A percentile compares a stretch with the other conserved stretches of the same genome.
Conservation (phyloP, 306 rosid species). For the Corylus heterophylla region DNA sequence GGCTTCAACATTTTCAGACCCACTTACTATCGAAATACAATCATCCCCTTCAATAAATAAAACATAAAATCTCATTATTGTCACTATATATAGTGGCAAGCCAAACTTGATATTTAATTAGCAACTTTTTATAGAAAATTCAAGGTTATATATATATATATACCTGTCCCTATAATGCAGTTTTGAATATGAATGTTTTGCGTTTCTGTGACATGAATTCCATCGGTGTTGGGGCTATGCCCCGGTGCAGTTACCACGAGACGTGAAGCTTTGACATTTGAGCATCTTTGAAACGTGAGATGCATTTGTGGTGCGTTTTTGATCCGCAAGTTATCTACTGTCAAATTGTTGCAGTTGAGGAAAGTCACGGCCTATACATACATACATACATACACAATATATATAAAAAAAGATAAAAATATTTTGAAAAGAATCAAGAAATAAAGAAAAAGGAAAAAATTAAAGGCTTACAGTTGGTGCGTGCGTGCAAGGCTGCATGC, state of each 20-base stretch:
- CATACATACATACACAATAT: no score
- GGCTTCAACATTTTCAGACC: no score
- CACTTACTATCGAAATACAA: no score
- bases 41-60: no score
- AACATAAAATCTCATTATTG: no score
- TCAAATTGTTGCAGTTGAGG: constrained; percentile 46
- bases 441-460: no score
- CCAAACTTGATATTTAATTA: no score
- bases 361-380: constrained; percentile 70
- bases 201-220: constrained; percentile 70
- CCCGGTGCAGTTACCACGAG: constrained; percentile 54
- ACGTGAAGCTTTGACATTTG: constrained; percentile 47
- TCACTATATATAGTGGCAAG: no score
- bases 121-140: neutral
- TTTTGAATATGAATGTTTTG: constrained; percentile 45
- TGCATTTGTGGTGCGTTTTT: constrained; percentile 80
- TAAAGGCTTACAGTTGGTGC: constrained; percentile 66
- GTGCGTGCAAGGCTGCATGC: constrained; percentile 58
- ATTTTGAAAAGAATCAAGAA: no score
- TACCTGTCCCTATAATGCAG: constrained; percentile 60
- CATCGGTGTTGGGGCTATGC: constrained; percentile 88
- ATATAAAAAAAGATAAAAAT: no score
- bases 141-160: constrained; percentile 3
- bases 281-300: constrained; percentile 44
- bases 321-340: constrained; percentile 40